Evolutionary conservation across 345 rosid species (phyloP).

Genomic region (Syzygium grande): DNA sequence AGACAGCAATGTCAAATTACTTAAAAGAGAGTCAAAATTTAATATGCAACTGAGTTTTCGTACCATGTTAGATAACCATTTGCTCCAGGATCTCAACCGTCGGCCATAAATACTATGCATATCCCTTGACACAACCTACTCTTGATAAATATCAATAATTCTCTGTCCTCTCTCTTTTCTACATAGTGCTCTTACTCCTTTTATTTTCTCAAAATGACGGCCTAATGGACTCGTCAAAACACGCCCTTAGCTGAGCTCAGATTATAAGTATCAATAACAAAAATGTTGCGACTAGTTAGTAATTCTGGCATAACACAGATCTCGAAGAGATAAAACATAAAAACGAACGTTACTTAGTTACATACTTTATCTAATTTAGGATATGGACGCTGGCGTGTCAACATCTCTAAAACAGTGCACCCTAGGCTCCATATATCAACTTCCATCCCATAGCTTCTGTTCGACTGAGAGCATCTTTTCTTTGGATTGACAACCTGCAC

Average conservation of each 20-base stretch:
- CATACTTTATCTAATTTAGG: slow-evolving; percentile 47
- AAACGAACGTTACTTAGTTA: background rate
- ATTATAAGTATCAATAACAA: background rate
- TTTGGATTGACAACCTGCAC: slow-evolving; percentile 50
- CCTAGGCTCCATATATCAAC: slow-evolving; percentile 96
- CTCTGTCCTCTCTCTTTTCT: background rate
- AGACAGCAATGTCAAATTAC: background rate
- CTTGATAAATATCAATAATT: background rate
- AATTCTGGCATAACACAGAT: background rate
- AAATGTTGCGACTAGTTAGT: background rate
- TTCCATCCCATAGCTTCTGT: slow-evolving; percentile 48
- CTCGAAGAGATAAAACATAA: background rate
- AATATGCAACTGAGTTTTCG: background rate
- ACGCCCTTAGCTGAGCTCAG: background rate
- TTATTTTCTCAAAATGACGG: background rate
- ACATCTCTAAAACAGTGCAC: slow-evolving; percentile 83
- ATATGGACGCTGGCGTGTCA: slow-evolving; percentile 56
- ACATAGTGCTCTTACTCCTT: background rate
- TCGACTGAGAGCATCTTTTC: slow-evolving; percentile 6
- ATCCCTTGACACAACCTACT: background rate
- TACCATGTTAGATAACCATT: background rate
- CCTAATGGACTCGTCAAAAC: background rate
- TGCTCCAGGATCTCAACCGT: background rate
- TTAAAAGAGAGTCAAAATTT: background rate
- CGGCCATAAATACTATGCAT: background rate